phyloP scores from a whole-genome alignment of 768 basidiomycete genomes.

The Tulasnella sp. region DNA sequence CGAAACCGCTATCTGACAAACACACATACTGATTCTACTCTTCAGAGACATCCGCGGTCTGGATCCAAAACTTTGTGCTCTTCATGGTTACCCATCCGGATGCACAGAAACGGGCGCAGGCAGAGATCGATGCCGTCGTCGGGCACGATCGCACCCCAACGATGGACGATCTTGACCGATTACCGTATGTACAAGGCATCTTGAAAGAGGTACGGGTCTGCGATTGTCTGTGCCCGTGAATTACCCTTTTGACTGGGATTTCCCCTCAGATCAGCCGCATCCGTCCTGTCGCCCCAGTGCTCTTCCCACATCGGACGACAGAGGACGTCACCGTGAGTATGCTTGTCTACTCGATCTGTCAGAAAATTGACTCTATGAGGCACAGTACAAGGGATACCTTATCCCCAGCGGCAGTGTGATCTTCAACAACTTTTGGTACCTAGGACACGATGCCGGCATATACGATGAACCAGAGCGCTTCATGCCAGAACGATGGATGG shows the following conservation, averaged over 20 bases:
- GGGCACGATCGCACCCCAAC: constrained; percentile 25
- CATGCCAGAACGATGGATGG: not conserved
- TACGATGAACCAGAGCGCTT: constrained; percentile 5
- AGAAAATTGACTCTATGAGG: not conserved
- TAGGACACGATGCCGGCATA: not conserved
- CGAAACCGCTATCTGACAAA: not conserved
- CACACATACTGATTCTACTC: not conserved
- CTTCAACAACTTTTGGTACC: not conserved
- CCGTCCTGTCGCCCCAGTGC: not conserved
- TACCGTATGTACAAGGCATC: constrained; percentile 30
- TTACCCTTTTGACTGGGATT: not conserved
- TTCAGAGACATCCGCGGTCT: not conserved
- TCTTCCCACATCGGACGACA: not conserved
- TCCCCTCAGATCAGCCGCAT: not conserved
- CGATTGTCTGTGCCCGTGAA: no score
- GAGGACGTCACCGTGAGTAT: not conserved
- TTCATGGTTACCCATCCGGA: constrained; percentile 17
- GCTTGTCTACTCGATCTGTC: not conserved
- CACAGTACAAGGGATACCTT: not conserved
- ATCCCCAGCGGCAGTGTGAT: not conserved
- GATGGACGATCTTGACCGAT: constrained; percentile 26
- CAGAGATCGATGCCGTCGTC: constrained; percentile 27
- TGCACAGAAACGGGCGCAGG: constrained; percentile 22
- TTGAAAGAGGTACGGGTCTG: constrained; percentile 25
- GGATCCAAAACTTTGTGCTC: not conserved